Percentiles rank a stretch among this genome's conserved stretches.
Evolutionary conservation across 2,329 filamentous ascomycete genomes (phyloP).

Genomic region (Diaporthe vaccinii): DNA sequence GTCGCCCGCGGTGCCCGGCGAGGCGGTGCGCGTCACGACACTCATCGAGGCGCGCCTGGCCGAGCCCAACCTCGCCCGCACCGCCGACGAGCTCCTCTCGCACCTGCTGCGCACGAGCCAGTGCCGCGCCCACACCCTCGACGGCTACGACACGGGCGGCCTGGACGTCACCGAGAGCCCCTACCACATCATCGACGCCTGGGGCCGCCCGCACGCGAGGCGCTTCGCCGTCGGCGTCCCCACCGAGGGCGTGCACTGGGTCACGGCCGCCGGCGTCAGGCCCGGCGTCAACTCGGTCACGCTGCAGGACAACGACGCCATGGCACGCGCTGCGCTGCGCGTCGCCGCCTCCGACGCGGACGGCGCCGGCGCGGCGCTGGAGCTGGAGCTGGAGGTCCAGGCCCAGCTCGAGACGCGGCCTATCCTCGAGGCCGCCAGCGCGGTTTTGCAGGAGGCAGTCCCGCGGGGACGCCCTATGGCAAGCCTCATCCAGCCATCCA

Average conservation of each 20-base stretch:
- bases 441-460: background rate
- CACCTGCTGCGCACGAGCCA: conserved; percentile 8
- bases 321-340: conserved; percentile 1
- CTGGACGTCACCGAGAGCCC: conserved; percentile 16
- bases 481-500: background rate
- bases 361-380: background rate
- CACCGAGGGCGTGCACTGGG: conserved; percentile 31
- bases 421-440: background rate
- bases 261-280: background rate
- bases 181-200: conserved; percentile 18
- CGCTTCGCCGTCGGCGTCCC: conserved; percentile 26
- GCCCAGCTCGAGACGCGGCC: background rate
- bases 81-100: background rate
- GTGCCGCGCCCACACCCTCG: conserved; percentile 13
- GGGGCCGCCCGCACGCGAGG: background rate
- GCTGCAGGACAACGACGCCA: conserved; percentile 8
- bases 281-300: conserved; percentile 27
- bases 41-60: conserved; percentile 21
- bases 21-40: background rate
- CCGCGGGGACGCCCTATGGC: conserved; percentile 4
- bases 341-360: background rate
- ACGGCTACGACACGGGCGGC: conserved; percentile 26
- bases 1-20: background rate
- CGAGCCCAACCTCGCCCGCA: background rate
- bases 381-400: background rate